Evolutionary conservation across 2,329 filamentous ascomycete genomes (phyloP).

Genomic region (Diaporthe australafricana): DNA sequence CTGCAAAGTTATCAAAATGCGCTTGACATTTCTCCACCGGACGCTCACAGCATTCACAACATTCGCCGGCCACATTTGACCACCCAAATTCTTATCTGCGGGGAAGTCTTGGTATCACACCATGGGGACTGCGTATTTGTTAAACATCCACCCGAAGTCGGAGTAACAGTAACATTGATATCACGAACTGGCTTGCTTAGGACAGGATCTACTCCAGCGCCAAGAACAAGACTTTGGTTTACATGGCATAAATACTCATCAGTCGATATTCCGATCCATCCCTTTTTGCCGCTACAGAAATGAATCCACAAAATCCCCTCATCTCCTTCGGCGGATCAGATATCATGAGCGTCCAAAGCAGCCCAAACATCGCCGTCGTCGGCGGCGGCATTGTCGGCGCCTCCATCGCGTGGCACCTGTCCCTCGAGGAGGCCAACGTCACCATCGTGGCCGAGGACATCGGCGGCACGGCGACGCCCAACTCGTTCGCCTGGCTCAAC

Average conservation of each 20-base stretch:
- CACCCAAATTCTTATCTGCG: constrained; percentile 23
- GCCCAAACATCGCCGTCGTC: constrained; percentile 41
- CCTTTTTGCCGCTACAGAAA: background rate
- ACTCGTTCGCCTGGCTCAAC: constrained; percentile 49
- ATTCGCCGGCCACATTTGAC: background rate
- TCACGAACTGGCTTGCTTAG: background rate
- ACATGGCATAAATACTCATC: background rate
- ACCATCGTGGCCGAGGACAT: constrained; percentile 45
- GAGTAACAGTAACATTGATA: background rate
- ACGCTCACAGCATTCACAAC: background rate
- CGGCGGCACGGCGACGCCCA: constrained; percentile 46
- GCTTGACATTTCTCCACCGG: background rate
- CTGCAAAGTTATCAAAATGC: background rate
- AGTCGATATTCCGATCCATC: background rate
- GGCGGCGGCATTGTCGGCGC: constrained; percentile 46
- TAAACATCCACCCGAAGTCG: background rate
- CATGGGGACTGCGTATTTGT: background rate
- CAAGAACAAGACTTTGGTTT: background rate
- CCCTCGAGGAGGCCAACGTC: constrained; percentile 40
- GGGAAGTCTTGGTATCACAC: constrained; percentile 24
- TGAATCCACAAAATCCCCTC: constrained; percentile 13
- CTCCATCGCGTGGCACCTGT: constrained; percentile 48
- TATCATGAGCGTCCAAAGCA: constrained; percentile 13
- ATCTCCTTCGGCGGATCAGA: background rate
- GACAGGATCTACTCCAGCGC: background rate